Evolutionary conservation across 2,329 filamentous ascomycete genomes (phyloP), one percentile per base, ranked within the genome.

Genomic region (Botrytis elliptica): DNA sequence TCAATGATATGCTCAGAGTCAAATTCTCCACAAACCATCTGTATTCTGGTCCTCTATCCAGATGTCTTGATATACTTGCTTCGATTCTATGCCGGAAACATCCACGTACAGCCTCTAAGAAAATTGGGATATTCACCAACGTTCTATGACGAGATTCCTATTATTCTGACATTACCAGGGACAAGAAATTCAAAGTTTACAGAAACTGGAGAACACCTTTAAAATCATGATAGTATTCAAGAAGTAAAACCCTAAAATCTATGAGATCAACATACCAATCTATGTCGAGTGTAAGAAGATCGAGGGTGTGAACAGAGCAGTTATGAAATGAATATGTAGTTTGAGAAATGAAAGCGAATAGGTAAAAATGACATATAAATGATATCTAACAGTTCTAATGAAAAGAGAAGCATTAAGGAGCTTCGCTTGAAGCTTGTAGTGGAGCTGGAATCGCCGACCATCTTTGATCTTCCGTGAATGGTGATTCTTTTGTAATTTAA

Each of bases 401-500:
- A 38, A 29, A 18, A 57, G 16, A 44, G 8, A 29, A 57, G n/a
- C 14, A 3, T 57, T 14, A n/a, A 29, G 10, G 14, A 69, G 66
- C 36, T 69, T 69, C 55, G 18, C 38, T 69, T 44, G 66, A 69
- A 69, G 66, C 49, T 29, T 16, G 6, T 33, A 29, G 18, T 33
- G 29, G 9, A 40, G n/a, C 8, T 49, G 20, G 20, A 49, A 68
- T 42, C 49, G 25, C n/a, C 18, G 25, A 33, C 2, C 18, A 22
- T 18, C 36, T 7, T 22, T 25, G n/a, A 38, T 65, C n/a, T 57
- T 14, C 18, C 10, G 6, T 8, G 2, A 42, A 42, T 25, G 29
- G 20, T 4, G n/a, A 57, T 42, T 29, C 25, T 57, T 55, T 7
- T 20, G 29, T 10, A 22, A 42, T 38, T 57, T 68, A 18, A 33